Percentiles rank a stretch among this genome's conserved stretches.
These are phyloP conservation scores for Mortierella sp. DNA, from an alignment of 371 early-diverging fungal species.

Conservation along the genomic window DNA sequence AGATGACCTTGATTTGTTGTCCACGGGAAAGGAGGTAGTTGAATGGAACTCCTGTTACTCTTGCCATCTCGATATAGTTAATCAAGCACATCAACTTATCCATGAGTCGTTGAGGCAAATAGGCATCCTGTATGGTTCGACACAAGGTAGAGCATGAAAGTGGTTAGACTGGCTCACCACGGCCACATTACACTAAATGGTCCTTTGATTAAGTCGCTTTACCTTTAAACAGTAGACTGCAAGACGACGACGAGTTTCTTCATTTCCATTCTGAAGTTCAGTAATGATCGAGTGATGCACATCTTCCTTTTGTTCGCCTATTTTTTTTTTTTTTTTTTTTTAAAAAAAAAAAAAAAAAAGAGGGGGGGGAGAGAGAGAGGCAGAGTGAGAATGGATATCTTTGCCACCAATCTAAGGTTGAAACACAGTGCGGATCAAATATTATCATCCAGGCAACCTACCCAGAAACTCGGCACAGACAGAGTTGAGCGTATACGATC, in stretches of 20 bases:
- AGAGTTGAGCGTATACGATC: slow-evolving; percentile 98
- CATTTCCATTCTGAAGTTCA: slow-evolving; percentile 94
- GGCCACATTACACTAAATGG: background rate
- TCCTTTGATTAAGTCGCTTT: slow-evolving; percentile 11
- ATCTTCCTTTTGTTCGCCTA: slow-evolving; percentile 99
- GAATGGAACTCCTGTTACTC: slow-evolving; percentile 98
- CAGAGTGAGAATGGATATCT: background rate
- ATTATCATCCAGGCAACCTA: slow-evolving; percentile 14
- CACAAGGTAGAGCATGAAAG: slow-evolving; percentile 6
- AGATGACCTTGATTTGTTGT: slow-evolving; percentile 98
- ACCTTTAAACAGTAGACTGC: slow-evolving; percentile 98
- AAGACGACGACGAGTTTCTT: slow-evolving; percentile 96
- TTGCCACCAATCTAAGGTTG: background rate
- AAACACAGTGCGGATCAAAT: background rate
- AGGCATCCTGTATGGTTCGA: slow-evolving; percentile 84
- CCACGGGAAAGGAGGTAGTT: slow-evolving; percentile 97
- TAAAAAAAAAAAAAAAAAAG: background rate
- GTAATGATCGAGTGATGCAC: slow-evolving; percentile 99
- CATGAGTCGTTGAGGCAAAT: slow-evolving; percentile 95
- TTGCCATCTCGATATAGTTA: slow-evolving; percentile 99
- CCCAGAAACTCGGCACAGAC: slow-evolving; percentile 98
- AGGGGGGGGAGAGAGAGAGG: background rate
- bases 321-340: background rate
- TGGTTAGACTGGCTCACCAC: background rate
- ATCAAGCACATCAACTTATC: slow-evolving; percentile 98